These are phyloP conservation scores for Aspergillus persii DNA, from an alignment of 2,329 filamentous ascomycete species.

Conservation along the genomic window DNA sequence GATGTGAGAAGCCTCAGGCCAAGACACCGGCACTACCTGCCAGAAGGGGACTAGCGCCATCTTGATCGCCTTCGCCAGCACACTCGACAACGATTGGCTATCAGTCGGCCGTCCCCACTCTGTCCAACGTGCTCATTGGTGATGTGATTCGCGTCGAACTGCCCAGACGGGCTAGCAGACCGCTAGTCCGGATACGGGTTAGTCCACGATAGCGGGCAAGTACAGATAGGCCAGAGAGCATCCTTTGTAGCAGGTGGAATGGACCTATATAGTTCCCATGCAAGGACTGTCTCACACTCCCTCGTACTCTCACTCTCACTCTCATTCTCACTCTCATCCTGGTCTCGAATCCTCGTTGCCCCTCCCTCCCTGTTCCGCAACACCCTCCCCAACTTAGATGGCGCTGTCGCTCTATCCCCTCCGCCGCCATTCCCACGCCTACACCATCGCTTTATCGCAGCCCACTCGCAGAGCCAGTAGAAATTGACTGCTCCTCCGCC, in stretches of 20 bases:
- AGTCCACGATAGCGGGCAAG: too few relatives aligned
- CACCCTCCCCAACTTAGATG: slow-evolving; percentile 24
- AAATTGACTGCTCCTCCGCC: slow-evolving; percentile 20
- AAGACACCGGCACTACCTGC: not conserved
- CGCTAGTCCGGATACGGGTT: too few relatives aligned
- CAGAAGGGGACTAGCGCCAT: not conserved
- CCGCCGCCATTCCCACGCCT: slow-evolving; percentile 31
- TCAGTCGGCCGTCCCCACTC: not conserved
- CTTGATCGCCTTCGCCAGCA: not conserved
- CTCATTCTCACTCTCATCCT: not conserved
- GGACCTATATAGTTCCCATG: not conserved
- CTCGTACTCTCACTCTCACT: too few relatives aligned
- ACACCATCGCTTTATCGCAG: slow-evolving; percentile 34
- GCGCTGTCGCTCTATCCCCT: slow-evolving; percentile 31
- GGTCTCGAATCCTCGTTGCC: too few relatives aligned
- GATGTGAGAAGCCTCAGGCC: not conserved
- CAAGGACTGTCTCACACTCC: not conserved
- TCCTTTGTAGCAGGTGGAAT: too few relatives aligned
- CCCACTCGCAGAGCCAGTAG: slow-evolving; percentile 32
- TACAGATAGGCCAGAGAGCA: too few relatives aligned
- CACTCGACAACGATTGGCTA: not conserved
- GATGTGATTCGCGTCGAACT: not conserved
- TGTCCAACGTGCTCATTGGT: not conserved
- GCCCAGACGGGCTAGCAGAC: not conserved
- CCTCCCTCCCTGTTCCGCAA: not conserved